Conservation (phyloP, 192 early-diverging fungal species). For the Phycomyces blakesleeanus region DNA sequence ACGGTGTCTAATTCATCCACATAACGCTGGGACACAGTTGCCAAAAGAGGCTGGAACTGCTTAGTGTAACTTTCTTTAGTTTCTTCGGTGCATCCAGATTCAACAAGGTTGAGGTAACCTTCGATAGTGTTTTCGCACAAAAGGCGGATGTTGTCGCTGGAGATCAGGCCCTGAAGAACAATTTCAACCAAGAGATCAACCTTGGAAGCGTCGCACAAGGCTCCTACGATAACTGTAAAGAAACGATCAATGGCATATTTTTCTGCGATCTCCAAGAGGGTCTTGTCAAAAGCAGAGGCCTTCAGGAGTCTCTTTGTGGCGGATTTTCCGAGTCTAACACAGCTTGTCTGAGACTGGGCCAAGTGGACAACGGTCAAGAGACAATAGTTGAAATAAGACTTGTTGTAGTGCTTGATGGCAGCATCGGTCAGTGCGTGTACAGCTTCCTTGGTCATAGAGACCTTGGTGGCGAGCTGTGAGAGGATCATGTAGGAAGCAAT, state of each 20-base stretch:
- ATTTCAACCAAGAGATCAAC: conserved; percentile 34
- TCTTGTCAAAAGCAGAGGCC: conserved; percentile 15
- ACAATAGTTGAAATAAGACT: conserved; percentile 28
- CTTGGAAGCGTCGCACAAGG: conserved; percentile 26
- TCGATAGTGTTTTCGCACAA: conserved; percentile 39
- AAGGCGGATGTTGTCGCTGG: conserved; percentile 28
- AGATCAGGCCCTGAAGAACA: conserved; percentile 30
- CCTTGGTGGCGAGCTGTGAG: conserved; percentile 55
- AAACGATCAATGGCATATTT: conserved; percentile 47
- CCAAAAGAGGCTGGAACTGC: conserved; percentile 30
- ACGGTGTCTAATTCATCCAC: conserved; percentile 41
- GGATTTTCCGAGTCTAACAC: conserved; percentile 27
- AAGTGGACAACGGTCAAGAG: conserved; percentile 49
- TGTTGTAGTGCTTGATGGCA: conserved; percentile 34
- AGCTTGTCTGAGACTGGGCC: conserved; percentile 50
- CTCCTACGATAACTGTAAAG: conserved; percentile 36
- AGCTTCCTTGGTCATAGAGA: conserved; percentile 42
- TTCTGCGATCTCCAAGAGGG: conserved; percentile 17
- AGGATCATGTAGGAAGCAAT: conserved; percentile 64
- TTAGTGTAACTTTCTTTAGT: conserved; percentile 18
- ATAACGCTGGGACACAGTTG: conserved; percentile 36
- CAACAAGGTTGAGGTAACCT: conserved; percentile 24
- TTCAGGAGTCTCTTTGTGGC: neutral
- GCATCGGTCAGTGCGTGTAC: conserved; percentile 40
- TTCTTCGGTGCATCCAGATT: conserved; percentile 12